A percentile compares a stretch with the other conserved stretches of the same genome.
Conservation (phyloP, 352 stramenopile genomes). For the Halophytophthora batemanensis region DNA sequence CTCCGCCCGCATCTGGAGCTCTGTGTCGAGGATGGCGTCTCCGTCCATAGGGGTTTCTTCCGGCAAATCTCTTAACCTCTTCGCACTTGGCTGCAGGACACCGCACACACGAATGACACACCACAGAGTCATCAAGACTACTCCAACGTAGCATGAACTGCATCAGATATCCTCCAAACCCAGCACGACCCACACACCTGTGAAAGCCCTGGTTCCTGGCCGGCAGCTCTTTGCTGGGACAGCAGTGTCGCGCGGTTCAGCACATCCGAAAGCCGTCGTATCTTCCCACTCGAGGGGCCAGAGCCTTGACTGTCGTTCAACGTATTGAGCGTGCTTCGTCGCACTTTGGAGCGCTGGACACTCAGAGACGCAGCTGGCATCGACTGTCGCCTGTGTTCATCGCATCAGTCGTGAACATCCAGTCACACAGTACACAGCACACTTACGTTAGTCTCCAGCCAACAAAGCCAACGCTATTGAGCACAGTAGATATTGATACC, state of each 20-base stretch:
- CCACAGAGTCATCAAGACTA: no score
- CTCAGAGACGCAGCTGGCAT: conserved; percentile 11
- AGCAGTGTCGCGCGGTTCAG: conserved; percentile 57
- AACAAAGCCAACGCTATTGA: not conserved
- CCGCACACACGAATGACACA: no score
- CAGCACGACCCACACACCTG: conserved; percentile 20
- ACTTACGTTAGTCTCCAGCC: no score
- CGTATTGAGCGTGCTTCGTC: conserved; percentile 9
- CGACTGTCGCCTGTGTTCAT: conserved; percentile 21
- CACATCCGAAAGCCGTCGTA: conserved; percentile 46
- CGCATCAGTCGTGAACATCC: not conserved
- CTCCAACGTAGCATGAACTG: no score
- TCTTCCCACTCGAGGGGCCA: conserved; percentile 15
- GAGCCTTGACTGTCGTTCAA: not conserved
- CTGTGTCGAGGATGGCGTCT: conserved; percentile 60
- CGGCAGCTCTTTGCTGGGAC: conserved; percentile 35
- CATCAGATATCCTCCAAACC: no score
- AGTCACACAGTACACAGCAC: not conserved
- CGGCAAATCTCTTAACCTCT: not conserved
- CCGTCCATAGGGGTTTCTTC: conserved; percentile 14
- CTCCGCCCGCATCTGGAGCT: conserved; percentile 54
- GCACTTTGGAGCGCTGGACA: conserved; percentile 4
- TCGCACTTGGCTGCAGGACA: no score
- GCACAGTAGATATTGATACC: conserved; percentile 4
- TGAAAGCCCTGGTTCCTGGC: conserved; percentile 6